These are phyloP conservation scores for Fusarium sp. DNA, from an alignment of 2,329 filamentous ascomycete species.

Conservation along the genomic window DNA sequence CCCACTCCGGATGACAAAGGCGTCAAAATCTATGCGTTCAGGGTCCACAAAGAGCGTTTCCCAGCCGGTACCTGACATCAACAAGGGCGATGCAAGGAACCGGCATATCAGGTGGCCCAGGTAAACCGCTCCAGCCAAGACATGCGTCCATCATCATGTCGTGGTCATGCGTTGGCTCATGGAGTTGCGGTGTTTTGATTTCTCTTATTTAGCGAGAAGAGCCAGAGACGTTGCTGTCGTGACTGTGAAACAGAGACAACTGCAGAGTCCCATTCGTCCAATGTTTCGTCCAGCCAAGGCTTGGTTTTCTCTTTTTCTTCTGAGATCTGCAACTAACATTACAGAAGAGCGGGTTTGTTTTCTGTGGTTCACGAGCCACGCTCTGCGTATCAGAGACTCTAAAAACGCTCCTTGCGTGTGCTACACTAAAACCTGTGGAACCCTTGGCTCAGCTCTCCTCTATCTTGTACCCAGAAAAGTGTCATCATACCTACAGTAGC, in stretches of 20 bases:
- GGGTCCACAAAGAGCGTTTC: constrained; percentile 13
- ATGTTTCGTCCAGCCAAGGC: constrained; percentile 23
- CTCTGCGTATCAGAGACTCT: constrained; percentile 11
- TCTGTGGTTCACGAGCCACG: not conserved
- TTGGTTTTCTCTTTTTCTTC: not conserved
- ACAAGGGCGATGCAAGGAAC: constrained; percentile 2
- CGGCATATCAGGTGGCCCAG: constrained; percentile 24
- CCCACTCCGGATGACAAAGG: constrained; percentile 15
- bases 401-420: constrained; percentile 12
- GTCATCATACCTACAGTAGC: constrained; percentile 34
- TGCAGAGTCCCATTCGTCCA: constrained; percentile 30
- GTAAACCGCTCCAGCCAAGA: constrained; percentile 24
- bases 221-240: not conserved
- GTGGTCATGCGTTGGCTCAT: constrained; percentile 27
- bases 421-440: constrained; percentile 23
- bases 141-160: constrained; percentile 21
- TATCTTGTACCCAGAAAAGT: constrained; percentile 25
- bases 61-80: constrained; percentile 11
- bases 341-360: constrained; percentile 11
- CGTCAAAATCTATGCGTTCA: not conserved
- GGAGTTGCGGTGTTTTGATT: constrained; percentile 15
- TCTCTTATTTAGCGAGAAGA: constrained; percentile 13
- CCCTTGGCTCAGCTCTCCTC: constrained; percentile 20
- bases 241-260: constrained; percentile 34
- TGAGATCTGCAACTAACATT: constrained; percentile 15